A percentile compares a stretch with the other conserved stretches of the same genome.
Conservation (phyloP, 1,284 basidiomycete genomes). For the Boletus albobrunnescens region DNA sequence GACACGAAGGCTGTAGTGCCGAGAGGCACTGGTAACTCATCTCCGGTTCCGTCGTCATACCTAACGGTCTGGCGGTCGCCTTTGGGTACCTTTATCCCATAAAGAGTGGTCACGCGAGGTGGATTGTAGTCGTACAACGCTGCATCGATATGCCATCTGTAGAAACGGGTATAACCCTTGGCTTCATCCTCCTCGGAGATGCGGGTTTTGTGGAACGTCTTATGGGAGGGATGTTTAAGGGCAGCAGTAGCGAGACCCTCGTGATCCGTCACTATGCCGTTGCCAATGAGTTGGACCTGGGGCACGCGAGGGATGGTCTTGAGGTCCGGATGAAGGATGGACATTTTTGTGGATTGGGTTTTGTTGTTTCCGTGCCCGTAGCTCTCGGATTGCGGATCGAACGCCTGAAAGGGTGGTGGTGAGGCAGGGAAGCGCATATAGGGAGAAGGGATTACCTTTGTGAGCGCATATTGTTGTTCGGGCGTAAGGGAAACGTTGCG, state of each 20-base stretch:
- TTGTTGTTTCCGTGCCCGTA: slow-evolving; percentile 87
- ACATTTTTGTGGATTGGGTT: slow-evolving; percentile 65
- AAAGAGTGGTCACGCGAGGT: slow-evolving; percentile 88
- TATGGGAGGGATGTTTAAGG: slow-evolving; percentile 81
- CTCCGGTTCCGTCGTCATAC: slow-evolving; percentile 88
- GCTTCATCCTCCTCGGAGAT: slow-evolving; percentile 75
- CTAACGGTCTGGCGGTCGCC: slow-evolving; percentile 56
- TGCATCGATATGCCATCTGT: slow-evolving; percentile 93
- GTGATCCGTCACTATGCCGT: slow-evolving; percentile 68
- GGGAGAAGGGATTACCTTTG: slow-evolving; percentile 5
- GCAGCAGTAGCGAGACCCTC: slow-evolving; percentile 71
- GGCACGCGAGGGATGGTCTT: slow-evolving; percentile 84
- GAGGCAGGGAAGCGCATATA: neutral
- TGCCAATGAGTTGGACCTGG: slow-evolving; percentile 85
- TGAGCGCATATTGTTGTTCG: slow-evolving; percentile 70
- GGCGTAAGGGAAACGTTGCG: slow-evolving; percentile 65
- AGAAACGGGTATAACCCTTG: slow-evolving; percentile 78
- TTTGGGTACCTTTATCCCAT: slow-evolving; percentile 71
- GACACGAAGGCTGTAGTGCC: slow-evolving; percentile 84
- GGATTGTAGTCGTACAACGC: slow-evolving; percentile 84
- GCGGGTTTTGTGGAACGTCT: slow-evolving; percentile 84
- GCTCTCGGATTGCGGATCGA: slow-evolving; percentile 68
- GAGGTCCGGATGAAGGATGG: slow-evolving; percentile 73
- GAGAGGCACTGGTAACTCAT: slow-evolving; percentile 77
- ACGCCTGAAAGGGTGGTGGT: slow-evolving; percentile 42